Percentiles rank a stretch among this genome's conserved stretches.
phyloP scores from a whole-genome alignment of 495 filamentous ascomycete genomes.

The Sphaerosporella brunnea region DNA sequence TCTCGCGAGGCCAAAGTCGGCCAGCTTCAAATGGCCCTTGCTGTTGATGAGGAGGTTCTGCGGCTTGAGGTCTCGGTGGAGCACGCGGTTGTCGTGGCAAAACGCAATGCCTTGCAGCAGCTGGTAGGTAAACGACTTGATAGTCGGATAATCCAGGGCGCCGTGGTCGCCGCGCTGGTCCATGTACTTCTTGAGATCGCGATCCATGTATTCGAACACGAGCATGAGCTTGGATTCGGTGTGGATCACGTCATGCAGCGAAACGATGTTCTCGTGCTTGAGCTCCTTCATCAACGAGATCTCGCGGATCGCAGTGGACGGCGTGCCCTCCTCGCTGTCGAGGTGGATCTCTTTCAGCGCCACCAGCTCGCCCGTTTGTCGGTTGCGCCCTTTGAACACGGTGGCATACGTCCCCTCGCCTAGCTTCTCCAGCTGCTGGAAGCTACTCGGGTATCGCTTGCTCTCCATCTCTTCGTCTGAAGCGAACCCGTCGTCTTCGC shows the following conservation, averaged over 20 bases:
- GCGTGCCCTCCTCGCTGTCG: slow-evolving; percentile 95
- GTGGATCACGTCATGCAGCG: slow-evolving; percentile 95
- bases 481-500: no score
- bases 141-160: slow-evolving; percentile 61
- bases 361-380: slow-evolving; percentile 87
- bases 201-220: slow-evolving; percentile 96
- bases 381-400: slow-evolving; percentile 95
- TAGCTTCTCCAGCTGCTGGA: slow-evolving; percentile 97
- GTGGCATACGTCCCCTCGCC: slow-evolving; percentile 98
- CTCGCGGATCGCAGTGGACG: slow-evolving; percentile 94
- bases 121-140: slow-evolving; percentile 97
- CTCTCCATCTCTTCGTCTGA: slow-evolving; percentile 63
- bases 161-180: slow-evolving; percentile 71
- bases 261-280: slow-evolving; percentile 95
- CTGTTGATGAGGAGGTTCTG: slow-evolving; percentile 91
- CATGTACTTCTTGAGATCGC: slow-evolving; percentile 99
- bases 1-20: slow-evolving; percentile 79
- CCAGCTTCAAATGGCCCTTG: slow-evolving; percentile 81
- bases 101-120: slow-evolving; percentile 87
- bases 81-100: slow-evolving; percentile 86
- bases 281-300: slow-evolving; percentile 98
- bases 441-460: slow-evolving; percentile 78
- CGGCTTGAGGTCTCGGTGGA: slow-evolving; percentile 91
- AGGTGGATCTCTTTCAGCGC: slow-evolving; percentile 98
- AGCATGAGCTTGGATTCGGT: slow-evolving; percentile 99